Evolutionary conservation across 345 rosid genomes (phyloP).

Genomic region (Syzygium jambos): DNA sequence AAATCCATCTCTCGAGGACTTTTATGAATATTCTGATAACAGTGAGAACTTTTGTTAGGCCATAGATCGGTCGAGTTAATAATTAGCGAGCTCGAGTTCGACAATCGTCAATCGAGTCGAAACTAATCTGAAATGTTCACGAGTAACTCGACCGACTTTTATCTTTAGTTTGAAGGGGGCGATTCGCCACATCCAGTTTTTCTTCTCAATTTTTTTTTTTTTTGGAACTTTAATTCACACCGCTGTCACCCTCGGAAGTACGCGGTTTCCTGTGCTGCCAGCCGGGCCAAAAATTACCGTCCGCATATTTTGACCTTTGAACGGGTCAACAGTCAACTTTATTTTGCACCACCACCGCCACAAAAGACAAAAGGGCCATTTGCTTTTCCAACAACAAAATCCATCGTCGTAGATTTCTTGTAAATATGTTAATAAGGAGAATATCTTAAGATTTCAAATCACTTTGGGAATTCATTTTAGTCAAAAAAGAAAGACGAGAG

Average conservation of each 20-base stretch:
- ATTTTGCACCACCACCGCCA: not conserved
- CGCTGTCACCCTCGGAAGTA: not conserved
- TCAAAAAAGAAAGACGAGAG: not conserved
- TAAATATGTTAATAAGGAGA: not conserved
- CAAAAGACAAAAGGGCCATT: not conserved
- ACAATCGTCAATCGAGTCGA: not conserved
- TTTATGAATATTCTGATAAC: not conserved
- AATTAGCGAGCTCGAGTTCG: not conserved
- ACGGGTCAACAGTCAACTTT: not conserved
- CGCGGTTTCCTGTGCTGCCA: not conserved
- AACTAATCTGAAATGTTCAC: fast-evolving
- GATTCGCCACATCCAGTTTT: not conserved
- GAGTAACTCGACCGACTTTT: not conserved
- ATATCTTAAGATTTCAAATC: not conserved
- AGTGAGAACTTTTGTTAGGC: too few species aligned
- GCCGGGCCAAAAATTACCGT: not conserved
- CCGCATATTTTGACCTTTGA: not conserved
- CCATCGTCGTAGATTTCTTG: not conserved
- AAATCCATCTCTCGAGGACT: fast-evolving
- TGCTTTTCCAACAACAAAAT: not conserved
- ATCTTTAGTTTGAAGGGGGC: not conserved
- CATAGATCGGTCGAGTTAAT: not conserved
- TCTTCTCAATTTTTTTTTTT: not conserved
- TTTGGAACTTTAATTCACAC: not conserved
- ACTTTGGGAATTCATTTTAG: not conserved